A percentile compares a stretch with the other conserved stretches of the same genome.
These are phyloP conservation scores for Pezizomycotina sp. DNA, from an alignment of 2,329 filamentous ascomycete species.

Conservation along the genomic window DNA sequence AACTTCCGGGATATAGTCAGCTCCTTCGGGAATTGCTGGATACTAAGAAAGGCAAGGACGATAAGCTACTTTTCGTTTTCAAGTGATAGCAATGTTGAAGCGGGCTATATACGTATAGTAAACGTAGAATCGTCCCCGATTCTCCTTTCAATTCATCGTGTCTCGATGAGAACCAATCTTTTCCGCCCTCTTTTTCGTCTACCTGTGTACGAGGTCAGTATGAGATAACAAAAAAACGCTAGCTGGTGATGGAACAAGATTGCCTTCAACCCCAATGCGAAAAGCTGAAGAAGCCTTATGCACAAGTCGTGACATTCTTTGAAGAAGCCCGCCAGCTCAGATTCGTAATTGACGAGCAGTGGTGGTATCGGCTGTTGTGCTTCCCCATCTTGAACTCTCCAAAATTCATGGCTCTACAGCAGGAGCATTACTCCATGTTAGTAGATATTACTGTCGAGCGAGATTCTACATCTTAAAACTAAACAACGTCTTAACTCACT, in stretches of 20 bases:
- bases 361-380: conserved; percentile 61
- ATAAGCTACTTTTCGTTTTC: background rate
- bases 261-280: conserved; percentile 60
- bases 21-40: conserved; percentile 32
- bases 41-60: conserved; percentile 24
- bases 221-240: background rate
- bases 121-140: conserved; percentile 46
- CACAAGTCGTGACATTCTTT: conserved; percentile 56
- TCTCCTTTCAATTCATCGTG: conserved; percentile 38
- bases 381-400: conserved; percentile 54
- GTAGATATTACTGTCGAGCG: too few relatives aligned
- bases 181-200: conserved; percentile 28
- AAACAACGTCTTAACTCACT: conserved; percentile 43
- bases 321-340: conserved; percentile 49
- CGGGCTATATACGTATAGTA: conserved; percentile 46
- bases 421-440: too few relatives aligned
- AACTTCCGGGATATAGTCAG: conserved; percentile 33
- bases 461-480: too few relatives aligned
- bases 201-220: conserved; percentile 27
- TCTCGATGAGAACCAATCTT: conserved; percentile 43
- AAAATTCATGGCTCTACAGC: conserved; percentile 70
- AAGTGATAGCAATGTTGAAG: conserved; percentile 24
- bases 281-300: conserved; percentile 53
- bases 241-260: conserved; percentile 2
- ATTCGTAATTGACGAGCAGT: conserved; percentile 43